These are phyloP conservation scores for Thelonectria olida DNA, from an alignment of 2,329 filamentous ascomycete genomes.

Conservation along the genomic window DNA sequence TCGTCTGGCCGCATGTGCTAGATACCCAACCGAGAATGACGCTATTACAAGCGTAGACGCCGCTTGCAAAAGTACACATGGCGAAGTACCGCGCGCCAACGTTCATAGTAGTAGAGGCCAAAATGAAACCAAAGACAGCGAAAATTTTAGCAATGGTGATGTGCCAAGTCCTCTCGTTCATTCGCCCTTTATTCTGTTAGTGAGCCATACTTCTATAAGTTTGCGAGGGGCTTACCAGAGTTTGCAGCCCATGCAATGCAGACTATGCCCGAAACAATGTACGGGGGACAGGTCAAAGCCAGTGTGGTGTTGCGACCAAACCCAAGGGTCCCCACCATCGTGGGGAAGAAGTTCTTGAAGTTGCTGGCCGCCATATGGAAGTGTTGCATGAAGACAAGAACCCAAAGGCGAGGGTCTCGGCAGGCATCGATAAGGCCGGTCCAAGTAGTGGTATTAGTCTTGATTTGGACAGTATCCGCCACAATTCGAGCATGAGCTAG, in stretches of 20 bases:
- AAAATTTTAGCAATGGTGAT: constrained; percentile 53
- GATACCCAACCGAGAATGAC: constrained; percentile 55
- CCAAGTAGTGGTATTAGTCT: constrained; percentile 51
- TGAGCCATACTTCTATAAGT: too few relatives aligned
- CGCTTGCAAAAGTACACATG: constrained; percentile 50
- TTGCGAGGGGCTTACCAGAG: too few relatives aligned
- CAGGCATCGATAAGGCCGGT: constrained; percentile 54
- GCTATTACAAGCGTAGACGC: constrained; percentile 52
- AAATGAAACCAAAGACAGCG: constrained; percentile 43
- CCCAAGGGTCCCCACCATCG: too few relatives aligned
- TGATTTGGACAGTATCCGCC: constrained; percentile 55
- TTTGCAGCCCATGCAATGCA: too few relatives aligned
- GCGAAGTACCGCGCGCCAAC: constrained; percentile 31
- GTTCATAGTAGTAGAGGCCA: constrained; percentile 38
- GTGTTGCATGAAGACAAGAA: constrained; percentile 60
- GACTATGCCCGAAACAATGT: too few relatives aligned
- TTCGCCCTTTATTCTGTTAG: too few relatives aligned
- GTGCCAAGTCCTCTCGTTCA: constrained; percentile 58
- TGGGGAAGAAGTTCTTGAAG: constrained; percentile 52
- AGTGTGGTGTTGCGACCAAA: constrained; percentile 30
- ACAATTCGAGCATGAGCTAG: constrained; percentile 74
- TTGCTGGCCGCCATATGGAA: constrained; percentile 58
- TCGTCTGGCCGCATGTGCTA: constrained; percentile 52
- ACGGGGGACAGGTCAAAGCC: too few relatives aligned
- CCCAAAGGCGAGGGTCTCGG: constrained; percentile 56